These are phyloP conservation scores for Isoetes engelmannii DNA, from an alignment of 83 land plant genomes.

Conservation along the genomic window DNA sequence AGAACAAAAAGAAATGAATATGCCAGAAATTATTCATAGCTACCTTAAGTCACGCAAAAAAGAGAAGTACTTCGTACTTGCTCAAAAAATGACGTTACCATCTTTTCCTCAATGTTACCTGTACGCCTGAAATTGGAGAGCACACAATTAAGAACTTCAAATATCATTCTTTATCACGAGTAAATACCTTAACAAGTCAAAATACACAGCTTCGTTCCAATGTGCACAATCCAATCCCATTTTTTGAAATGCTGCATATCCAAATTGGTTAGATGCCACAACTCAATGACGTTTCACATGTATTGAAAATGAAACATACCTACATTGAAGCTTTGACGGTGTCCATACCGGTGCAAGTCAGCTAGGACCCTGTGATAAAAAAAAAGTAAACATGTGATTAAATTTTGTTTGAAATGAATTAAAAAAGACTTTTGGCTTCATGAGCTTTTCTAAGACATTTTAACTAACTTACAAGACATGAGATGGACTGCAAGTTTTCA, in stretches of 20 bases:
- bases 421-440: background rate
- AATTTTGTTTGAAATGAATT: background rate
- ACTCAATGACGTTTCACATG: background rate
- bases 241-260: constrained; percentile 34
- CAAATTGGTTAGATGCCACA: background rate
- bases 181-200: constrained; percentile 32
- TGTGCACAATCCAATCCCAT: constrained; percentile 40
- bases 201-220: constrained; percentile 38
- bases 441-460: background rate
- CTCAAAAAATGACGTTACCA: constrained; percentile 26
- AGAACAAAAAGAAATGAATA: constrained; percentile 3
- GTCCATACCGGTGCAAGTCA: constrained; percentile 33
- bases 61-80: constrained; percentile 11
- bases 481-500: background rate
- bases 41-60: background rate
- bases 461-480: background rate
- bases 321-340: constrained; percentile 36
- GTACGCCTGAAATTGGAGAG: constrained; percentile 19
- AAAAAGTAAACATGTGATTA: background rate
- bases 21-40: no score
- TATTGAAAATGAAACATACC: constrained; percentile 19
- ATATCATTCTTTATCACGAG: background rate
- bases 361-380: constrained; percentile 25
- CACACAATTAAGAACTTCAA: background rate
- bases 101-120: constrained; percentile 31